Conservation (phyloP, 305 asterid genomes). For the Fraxinus baroniana region DNA sequence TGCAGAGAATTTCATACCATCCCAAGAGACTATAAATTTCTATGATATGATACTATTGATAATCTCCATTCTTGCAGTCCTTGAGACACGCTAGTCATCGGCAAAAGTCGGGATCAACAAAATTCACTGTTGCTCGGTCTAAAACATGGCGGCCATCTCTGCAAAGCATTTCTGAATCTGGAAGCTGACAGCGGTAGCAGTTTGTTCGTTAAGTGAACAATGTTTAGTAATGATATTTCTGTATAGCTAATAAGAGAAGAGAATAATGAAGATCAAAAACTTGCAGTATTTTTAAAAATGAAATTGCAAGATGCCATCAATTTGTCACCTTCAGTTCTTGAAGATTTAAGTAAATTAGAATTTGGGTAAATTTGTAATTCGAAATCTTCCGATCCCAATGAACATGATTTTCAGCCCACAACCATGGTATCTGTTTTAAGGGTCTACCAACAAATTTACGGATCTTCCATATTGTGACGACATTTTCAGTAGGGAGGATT, state of each 20-base stretch:
- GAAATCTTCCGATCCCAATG: constrained; percentile 8
- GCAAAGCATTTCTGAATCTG: constrained; percentile 53
- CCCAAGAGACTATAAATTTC: not conserved
- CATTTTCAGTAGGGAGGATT: not conserved
- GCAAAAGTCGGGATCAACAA: constrained; percentile 32
- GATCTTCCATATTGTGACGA: not conserved
- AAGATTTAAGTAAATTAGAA: not conserved
- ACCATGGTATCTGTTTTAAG: not conserved
- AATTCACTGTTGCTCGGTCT: constrained; percentile 29
- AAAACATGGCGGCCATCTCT: constrained; percentile 65
- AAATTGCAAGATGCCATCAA: not conserved
- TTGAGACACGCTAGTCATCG: constrained; percentile 30
- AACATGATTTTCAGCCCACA: too few relatives aligned
- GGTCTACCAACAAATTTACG: not conserved
- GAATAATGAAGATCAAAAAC: not conserved
- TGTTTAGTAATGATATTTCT: not conserved
- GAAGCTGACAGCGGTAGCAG: constrained; percentile 27
- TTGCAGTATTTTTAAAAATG: not conserved
- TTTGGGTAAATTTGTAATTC: constrained; percentile 26
- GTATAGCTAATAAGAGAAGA: not conserved
- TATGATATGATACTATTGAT: not conserved
- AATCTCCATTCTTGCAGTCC: constrained; percentile 35
- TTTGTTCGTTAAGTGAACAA: not conserved
- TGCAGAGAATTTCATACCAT: not conserved
- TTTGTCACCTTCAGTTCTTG: constrained; percentile 1